phyloP scores from a whole-genome alignment of 1,284 basidiomycete species.

The Ceratobasidium sp. region DNA sequence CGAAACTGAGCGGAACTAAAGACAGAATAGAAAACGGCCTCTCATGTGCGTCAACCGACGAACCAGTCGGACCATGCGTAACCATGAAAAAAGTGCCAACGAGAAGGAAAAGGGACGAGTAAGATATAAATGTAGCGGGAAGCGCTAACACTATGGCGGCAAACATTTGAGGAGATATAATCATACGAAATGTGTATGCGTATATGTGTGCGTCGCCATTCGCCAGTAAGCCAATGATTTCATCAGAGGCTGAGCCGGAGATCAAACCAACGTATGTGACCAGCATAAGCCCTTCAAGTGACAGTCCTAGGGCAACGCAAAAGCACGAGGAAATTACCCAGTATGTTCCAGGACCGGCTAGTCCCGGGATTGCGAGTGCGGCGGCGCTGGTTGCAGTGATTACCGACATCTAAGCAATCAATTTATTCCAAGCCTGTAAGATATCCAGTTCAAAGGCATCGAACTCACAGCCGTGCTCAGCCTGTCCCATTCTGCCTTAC shows the following conservation, averaged over 20 bases:
- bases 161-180: not conserved
- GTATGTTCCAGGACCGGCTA: conserved; percentile 16
- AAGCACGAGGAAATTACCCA: conserved; percentile 21
- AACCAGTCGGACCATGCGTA: not conserved
- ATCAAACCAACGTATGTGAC: conserved; percentile 4
- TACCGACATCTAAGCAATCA: conserved; percentile 1
- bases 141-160: conserved; percentile 7
- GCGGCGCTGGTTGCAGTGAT: conserved; percentile 30
- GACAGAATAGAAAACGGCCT: not conserved
- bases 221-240: conserved; percentile 9
- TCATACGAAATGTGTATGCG: not conserved
- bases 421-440: not conserved
- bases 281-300: conserved; percentile 25
- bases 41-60: not conserved
- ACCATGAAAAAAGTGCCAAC: conserved; percentile 26
- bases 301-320: conserved; percentile 15
- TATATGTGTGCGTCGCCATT: not conserved
- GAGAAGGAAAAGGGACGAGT: conserved; percentile 10
- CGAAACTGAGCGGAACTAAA: not conserved
- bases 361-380: conserved; percentile 13
- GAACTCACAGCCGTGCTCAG: conserved; percentile 14
- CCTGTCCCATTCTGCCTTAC: conserved; percentile 15
- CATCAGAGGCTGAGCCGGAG: conserved; percentile 5
- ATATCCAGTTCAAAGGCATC: not conserved
- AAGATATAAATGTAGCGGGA: conserved; percentile 5